Evolutionary conservation across 164 flowering plant species (phyloP).

Genomic region (Tetrastigma voinierianum): DNA sequence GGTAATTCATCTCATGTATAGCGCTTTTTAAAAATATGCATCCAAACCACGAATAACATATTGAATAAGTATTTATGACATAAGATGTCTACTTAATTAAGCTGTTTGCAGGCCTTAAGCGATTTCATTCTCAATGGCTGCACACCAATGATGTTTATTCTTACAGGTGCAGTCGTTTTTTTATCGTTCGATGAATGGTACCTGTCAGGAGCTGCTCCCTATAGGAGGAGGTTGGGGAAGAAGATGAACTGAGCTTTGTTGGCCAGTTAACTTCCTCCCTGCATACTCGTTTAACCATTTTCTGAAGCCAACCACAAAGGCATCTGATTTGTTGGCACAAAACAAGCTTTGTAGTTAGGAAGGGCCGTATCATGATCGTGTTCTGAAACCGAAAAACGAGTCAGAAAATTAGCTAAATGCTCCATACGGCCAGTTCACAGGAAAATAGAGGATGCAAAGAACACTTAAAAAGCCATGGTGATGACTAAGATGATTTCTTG

Average conservation of each 20-base stretch:
- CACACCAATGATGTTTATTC: too few species aligned
- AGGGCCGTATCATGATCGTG: conserved; percentile 52
- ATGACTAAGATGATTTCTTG: too few species aligned
- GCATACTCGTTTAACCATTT: conserved; percentile 81
- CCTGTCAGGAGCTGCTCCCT: conserved; percentile 83
- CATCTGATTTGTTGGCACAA: conserved; percentile 86
- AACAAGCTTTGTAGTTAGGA: conserved; percentile 79
- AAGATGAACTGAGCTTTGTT: conserved; percentile 40
- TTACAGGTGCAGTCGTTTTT: too few species aligned
- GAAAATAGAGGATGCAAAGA: not conserved
- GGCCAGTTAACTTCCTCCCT: conserved; percentile 70
- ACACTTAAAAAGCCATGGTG: too few species aligned
- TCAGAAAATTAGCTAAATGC: not conserved
- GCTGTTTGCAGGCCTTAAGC: too few species aligned
- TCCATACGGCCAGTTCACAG: not conserved
- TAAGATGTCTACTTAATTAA: too few species aligned
- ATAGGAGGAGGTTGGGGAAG: conserved; percentile 80
- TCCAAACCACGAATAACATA: too few species aligned
- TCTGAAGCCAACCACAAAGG: conserved; percentile 66
- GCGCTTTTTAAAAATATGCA: too few species aligned
- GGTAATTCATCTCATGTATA: too few species aligned
- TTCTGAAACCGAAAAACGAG: too few species aligned
- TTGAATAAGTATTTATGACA: too few species aligned
- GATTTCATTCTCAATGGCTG: too few species aligned
- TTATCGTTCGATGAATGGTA: conserved; percentile 25